Base-by-base conservation (phyloP, 306 rosid genomes). In the Quillaja saponaria region DNA sequence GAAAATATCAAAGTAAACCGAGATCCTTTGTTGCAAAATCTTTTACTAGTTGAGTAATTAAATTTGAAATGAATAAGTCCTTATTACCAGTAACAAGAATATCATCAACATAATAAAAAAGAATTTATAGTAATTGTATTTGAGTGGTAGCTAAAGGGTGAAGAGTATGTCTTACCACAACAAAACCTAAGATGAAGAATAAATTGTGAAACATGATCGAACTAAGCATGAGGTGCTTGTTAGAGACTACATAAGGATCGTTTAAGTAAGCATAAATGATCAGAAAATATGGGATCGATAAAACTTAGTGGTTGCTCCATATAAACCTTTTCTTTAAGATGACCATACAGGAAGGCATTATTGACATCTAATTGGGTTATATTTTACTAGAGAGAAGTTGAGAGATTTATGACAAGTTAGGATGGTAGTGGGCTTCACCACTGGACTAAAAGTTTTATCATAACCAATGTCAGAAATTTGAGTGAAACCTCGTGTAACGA, bases 171-270 rank as follows among this genome's bases (percentile, higher is more conserved):
- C 11, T 14, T 0, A 7, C 54, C 10, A 1, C 3, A 4, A 0
- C 2, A 5, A 28, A 66, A 54, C 4, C 71, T 53, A 25, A 8
- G 8, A 4, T 33, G 3, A 0, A 55, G 44, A 0, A 66, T 8
- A 16, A 41, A 52, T 0, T 0, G 1, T 41, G 7, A 5, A n/a
- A 66, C 18, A 1, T 2, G 13, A 1, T 53, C 18, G 39, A 21
- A 40, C 62, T 61, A 65, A 20, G 71, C 62, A 6, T 33, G 1
- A 0, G 62, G 62, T 1, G 54, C 71, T 16, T 53, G 54, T 19
- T 42, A 39, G 0, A 66, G 34, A 1, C 62, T 12, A 17, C 25
- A 42, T 0, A 66, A 9, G 11, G 62, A 18, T 2, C 12, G 37
- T 0, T 28, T 14, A 0, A 65, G 28, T 8, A 0, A 11, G 19